Conservation (phyloP, 2,329 filamentous ascomycete species). For the Pseudocercospora pini-densiflorae region DNA sequence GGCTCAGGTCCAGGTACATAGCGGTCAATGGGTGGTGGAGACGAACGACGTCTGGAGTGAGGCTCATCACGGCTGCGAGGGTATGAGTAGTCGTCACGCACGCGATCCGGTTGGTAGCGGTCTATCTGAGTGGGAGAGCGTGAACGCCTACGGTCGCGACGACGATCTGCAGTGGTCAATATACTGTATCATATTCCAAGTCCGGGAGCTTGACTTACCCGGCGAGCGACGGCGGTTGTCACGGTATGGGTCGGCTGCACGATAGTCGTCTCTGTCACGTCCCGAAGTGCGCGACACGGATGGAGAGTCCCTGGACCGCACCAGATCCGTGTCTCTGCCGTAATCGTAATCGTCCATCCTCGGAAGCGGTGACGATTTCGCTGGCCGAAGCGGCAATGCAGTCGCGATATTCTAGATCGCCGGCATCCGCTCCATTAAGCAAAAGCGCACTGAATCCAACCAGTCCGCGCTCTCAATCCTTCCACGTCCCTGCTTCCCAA, state of each 20-base stretch:
- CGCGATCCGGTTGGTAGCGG: constrained; percentile 74
- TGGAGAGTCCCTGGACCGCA: constrained; percentile 19
- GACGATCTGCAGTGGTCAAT: constrained; percentile 36
- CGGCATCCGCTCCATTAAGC: constrained; percentile 28
- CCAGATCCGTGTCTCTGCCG: constrained; percentile 14
- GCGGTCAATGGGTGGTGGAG: constrained; percentile 73
- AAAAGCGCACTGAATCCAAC: not conserved
- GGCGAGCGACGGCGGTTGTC: constrained; percentile 36
- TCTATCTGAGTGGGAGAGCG: constrained; percentile 74
- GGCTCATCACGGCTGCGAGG: constrained; percentile 63
- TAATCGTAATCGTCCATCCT: constrained; percentile 31
- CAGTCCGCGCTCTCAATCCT: not conserved
- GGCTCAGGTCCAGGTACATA: constrained; percentile 77
- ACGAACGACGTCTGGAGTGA: constrained; percentile 66
- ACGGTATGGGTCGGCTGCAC: constrained; percentile 34
- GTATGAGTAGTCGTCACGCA: constrained; percentile 68
- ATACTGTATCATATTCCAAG: not conserved
- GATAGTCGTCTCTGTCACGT: constrained; percentile 35
- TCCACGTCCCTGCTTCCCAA: not conserved
- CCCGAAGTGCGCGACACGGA: constrained; percentile 22
- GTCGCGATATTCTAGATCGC: constrained; percentile 6
- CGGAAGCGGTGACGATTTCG: not conserved
- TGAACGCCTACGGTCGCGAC: constrained; percentile 66
- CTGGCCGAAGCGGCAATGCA: not conserved
- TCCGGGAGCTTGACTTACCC: constrained; percentile 23